Conservation (phyloP, 257 asterid species). For the Cordia subcordata region DNA sequence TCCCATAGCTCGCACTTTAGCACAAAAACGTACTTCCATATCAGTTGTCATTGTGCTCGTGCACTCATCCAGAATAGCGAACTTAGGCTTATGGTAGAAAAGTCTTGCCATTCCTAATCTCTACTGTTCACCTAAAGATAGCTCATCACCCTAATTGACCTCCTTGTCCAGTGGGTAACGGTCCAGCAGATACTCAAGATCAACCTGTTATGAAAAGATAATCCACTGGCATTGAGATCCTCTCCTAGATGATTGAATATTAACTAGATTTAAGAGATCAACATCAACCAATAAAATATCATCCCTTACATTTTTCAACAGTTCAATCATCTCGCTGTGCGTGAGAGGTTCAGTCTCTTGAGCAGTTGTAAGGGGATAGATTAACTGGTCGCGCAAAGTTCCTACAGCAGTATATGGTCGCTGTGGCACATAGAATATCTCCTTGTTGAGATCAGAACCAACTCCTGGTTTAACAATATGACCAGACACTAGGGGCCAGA, state of each 20-base stretch:
- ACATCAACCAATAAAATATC: too few relatives aligned
- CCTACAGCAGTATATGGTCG: constrained; percentile 99
- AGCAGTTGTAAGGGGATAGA: constrained; percentile 86
- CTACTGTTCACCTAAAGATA: constrained; percentile 96
- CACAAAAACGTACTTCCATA: constrained; percentile 98
- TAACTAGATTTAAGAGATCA: too few relatives aligned
- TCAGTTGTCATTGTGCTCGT: constrained; percentile 99
- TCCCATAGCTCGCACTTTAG: constrained; percentile 98
- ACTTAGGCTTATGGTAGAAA: constrained; percentile 94
- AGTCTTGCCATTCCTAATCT: constrained; percentile 99
- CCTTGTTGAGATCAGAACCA: constrained; percentile 98
- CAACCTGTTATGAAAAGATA: constrained; percentile 52
- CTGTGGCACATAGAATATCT: constrained; percentile 98
- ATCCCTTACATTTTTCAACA: constrained; percentile 79
- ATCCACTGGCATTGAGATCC: neutral
- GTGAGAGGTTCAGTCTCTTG: constrained; percentile 82
- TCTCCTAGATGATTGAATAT: too few relatives aligned
- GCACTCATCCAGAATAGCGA: constrained; percentile 96
- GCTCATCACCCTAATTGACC: constrained; percentile 98
- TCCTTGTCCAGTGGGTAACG: constrained; percentile 94
- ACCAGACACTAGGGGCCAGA: constrained; percentile 97
- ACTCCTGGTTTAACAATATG: constrained; percentile 94
- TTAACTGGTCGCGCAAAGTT: constrained; percentile 96
- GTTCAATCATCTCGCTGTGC: constrained; percentile 78
- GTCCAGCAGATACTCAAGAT: constrained; percentile 91